Evolutionary conservation across 2,329 filamentous ascomycete species (phyloP).

Genomic region (Pseudogymnoascus sp.): DNA sequence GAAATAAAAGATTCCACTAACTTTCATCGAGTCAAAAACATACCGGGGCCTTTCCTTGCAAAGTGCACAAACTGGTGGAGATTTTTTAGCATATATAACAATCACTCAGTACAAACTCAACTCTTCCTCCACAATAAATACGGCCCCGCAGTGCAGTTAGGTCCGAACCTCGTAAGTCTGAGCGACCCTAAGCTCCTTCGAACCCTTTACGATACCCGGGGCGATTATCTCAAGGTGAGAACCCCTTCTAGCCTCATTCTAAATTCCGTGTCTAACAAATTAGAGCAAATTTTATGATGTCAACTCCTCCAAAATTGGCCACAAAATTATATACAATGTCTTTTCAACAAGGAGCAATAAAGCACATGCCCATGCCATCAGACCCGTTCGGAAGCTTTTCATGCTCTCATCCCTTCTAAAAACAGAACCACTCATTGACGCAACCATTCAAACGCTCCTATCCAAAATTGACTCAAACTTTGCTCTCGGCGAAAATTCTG

Average conservation of each 20-base stretch:
- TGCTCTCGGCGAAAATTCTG: slow-evolving; percentile 22
- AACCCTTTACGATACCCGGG: slow-evolving; percentile 17
- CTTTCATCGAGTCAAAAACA: slow-evolving; percentile 13
- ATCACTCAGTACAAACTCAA: slow-evolving; percentile 17
- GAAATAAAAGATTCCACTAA: neutral
- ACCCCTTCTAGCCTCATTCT: neutral
- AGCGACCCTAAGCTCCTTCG: slow-evolving; percentile 18
- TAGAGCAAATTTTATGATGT: slow-evolving; percentile 22
- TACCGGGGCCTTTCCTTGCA: slow-evolving; percentile 25
- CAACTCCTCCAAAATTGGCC: slow-evolving; percentile 19
- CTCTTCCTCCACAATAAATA: slow-evolving; percentile 20
- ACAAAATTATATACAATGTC: slow-evolving; percentile 16
- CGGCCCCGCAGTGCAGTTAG: slow-evolving; percentile 21
- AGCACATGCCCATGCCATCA: slow-evolving; percentile 14
- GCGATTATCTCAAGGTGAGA: slow-evolving; percentile 19
- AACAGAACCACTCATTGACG: slow-evolving; percentile 27
- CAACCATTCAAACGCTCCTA: slow-evolving; percentile 29
- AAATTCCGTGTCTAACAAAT: neutral
- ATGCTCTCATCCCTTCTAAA: slow-evolving; percentile 15
- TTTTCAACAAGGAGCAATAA: slow-evolving; percentile 21
- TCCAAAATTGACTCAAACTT: slow-evolving; percentile 30
- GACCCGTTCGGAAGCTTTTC: slow-evolving; percentile 27
- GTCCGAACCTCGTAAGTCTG: slow-evolving; percentile 24
- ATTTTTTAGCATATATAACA: slow-evolving; percentile 17
- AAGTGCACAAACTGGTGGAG: slow-evolving; percentile 26